Evolutionary conservation across 2,329 filamentous ascomycete genomes (phyloP).

Genomic region (Leptosphaerulina australis): DNA sequence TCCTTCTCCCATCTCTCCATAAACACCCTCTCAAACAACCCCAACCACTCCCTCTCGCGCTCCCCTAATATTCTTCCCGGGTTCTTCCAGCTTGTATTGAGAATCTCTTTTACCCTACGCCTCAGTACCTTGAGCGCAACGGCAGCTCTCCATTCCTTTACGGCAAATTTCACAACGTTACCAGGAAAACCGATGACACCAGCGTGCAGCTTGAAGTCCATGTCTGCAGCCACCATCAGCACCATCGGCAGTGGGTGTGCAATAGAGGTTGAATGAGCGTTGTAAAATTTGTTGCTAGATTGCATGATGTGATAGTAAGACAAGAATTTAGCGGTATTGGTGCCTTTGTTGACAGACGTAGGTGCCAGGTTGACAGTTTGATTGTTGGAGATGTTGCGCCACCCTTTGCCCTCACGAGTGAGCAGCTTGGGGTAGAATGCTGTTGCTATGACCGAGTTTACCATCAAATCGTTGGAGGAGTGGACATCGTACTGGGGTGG

Average conservation of each 20-base stretch:
- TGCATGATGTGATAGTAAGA: slow-evolving; percentile 99
- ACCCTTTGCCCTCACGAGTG: slow-evolving; percentile 80
- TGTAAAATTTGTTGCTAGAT: slow-evolving; percentile 78
- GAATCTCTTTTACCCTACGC: slow-evolving; percentile 73
- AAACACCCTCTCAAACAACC: slow-evolving; percentile 41
- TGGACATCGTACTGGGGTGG: slow-evolving; percentile 76
- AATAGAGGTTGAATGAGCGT: slow-evolving; percentile 74
- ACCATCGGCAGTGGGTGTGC: slow-evolving; percentile 74
- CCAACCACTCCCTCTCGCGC: slow-evolving; percentile 53
- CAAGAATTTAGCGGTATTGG: slow-evolving; percentile 71
- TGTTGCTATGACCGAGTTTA: slow-evolving; percentile 85
- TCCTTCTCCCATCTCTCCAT: slow-evolving; percentile 41
- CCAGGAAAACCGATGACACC: slow-evolving; percentile 87
- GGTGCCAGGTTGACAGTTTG: slow-evolving; percentile 87
- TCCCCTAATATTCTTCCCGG: slow-evolving; percentile 49
- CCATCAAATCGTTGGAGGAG: slow-evolving; percentile 78
- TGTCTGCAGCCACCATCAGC: slow-evolving; percentile 80
- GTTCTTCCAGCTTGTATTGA: slow-evolving; percentile 71
- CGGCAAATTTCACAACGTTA: slow-evolving; percentile 81
- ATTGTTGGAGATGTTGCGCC: slow-evolving; percentile 91
- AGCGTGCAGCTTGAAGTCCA: slow-evolving; percentile 86
- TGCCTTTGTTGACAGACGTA: slow-evolving; percentile 81
- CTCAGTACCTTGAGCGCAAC: slow-evolving; percentile 85
- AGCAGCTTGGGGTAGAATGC: slow-evolving; percentile 96
- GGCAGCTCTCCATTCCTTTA: slow-evolving; percentile 88